Conservation (phyloP, 2,329 filamentous ascomycete species). For the Cladophialophora carrionii region DNA sequence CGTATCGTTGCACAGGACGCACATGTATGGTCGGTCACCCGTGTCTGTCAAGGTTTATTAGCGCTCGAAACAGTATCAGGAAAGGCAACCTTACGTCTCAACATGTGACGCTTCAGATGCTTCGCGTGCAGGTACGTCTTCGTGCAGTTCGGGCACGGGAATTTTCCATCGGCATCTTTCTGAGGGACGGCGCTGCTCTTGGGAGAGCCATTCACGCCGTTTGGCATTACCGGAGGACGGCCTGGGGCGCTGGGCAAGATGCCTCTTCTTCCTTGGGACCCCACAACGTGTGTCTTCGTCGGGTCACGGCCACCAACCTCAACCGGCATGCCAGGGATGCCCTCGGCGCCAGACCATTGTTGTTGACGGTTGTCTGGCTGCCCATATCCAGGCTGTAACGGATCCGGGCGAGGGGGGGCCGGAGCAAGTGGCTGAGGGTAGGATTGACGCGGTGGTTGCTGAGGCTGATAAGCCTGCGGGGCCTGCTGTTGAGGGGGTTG, state of each 20-base stretch:
- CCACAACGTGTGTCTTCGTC: conserved; percentile 79
- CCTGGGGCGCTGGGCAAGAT: conserved; percentile 90
- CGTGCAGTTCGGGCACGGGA: conserved; percentile 95
- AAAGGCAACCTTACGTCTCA: conserved; percentile 74
- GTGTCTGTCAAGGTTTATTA: conserved; percentile 68
- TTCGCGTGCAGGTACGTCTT: conserved; percentile 98
- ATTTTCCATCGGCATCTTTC: conserved; percentile 97
- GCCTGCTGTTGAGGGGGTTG: conserved; percentile 48
- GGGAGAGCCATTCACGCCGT: conserved; percentile 62
- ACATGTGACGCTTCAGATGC: conserved; percentile 92
- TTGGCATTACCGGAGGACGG: conserved; percentile 72
- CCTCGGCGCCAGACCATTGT: conserved; percentile 47
- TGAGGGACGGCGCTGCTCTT: conserved; percentile 85
- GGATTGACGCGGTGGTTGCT: conserved; percentile 66
- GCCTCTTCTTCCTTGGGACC: conserved; percentile 87
- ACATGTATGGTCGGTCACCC: conserved; percentile 97
- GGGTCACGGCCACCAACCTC: conserved; percentile 50
- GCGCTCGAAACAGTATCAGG: conserved; percentile 33
- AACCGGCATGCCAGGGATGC: conserved; percentile 46
- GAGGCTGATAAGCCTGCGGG: conserved; percentile 44
- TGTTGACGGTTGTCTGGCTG: conserved; percentile 56
- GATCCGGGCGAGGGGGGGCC: conserved; percentile 69
- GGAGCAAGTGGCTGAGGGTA: conserved; percentile 78
- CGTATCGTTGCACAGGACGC: conserved; percentile 94
- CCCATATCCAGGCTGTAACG: conserved; percentile 64